Evolutionary conservation across 345 rosid species (phyloP), one percentile per base, ranked within the genome.

Genomic region (Rubroshorea leprosula): DNA sequence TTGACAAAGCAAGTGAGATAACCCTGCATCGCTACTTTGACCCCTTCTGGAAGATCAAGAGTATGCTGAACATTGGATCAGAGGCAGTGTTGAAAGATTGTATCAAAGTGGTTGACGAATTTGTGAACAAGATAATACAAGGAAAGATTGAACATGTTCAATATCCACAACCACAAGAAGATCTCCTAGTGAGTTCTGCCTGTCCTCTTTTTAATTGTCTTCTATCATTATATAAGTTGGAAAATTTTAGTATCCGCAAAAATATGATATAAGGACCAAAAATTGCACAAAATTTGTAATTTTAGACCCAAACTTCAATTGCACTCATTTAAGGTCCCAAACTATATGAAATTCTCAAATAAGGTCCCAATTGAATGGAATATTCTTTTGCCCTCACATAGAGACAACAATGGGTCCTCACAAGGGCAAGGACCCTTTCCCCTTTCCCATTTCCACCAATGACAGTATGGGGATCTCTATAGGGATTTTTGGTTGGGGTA

Each of bases 1-100:
- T 72, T 16, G 69, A 68, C 29, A 35, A 46, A 6, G 72, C 67
- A 18, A 61, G 51, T 55, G 62, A 45, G 27, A 44, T 61, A 27
- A 39, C 23, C 10, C 0, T 27, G 0, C 50, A 13, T 16, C 23
- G 70, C 1, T 49, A 7, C 23, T 62, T 49, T 6, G 63, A 60
- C 41, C 1, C n/a, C 35, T 51, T 63, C 2, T 72, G 76, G 72
- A 72, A 55, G 54, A 44, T 49, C 49, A 72, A 63, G 41, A 21
- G 62, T 54, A 63, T 48, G 55, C 52, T 67, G 5, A 67, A 72
- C 48, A 51, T 67, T 55, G 76, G 76, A 43, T 63, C 61, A 10
- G 72, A 72, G 49, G 55, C 58, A 10, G 39, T 29, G 25, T 24
- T 58, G 8, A 63, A 43, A 26, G 69, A n/a, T 24, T 15, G 24